phyloP scores from a whole-genome alignment of 345 rosid genomes.

The Populus pruinosa region DNA sequence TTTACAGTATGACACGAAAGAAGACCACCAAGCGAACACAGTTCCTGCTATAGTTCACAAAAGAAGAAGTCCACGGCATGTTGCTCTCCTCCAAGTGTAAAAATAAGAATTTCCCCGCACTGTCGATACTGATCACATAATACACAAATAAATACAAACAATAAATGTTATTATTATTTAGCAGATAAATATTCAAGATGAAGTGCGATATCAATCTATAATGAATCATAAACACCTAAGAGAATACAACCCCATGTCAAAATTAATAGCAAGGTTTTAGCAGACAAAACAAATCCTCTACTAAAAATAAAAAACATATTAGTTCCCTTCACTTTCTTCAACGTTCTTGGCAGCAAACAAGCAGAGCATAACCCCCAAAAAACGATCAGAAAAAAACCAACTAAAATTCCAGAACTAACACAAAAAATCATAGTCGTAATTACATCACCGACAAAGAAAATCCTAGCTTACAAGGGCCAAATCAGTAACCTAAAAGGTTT shows the following conservation, averaged over 20 bases:
- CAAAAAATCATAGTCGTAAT: neutral
- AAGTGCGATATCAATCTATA: neutral
- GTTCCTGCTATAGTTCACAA: constrained; percentile 59
- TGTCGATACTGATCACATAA: constrained; percentile 18
- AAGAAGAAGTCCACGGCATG: constrained; percentile 75
- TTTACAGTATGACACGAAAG: constrained; percentile 75
- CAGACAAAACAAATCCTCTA: no score
- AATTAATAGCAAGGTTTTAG: no score
- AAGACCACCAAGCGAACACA: constrained; percentile 70
- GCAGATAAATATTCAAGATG: neutral
- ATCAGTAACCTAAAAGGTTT: neutral
- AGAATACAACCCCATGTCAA: neutral
- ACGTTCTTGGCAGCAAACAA: neutral
- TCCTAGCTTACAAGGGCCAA: neutral
- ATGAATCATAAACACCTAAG: neutral
- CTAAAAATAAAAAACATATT: neutral
- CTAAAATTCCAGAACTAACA: neutral
- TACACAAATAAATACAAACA: constrained; percentile 6
- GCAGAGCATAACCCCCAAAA: constrained; percentile 6
- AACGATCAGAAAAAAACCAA: neutral
- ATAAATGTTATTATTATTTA: neutral
- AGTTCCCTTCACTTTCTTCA: neutral
- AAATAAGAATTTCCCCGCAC: constrained; percentile 16
- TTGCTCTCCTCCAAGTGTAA: constrained; percentile 31
- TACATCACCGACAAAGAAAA: neutral